These are phyloP conservation scores for Escovopsis sp. DNA, from an alignment of 2,329 filamentous ascomycete species.

Conservation along the genomic window DNA sequence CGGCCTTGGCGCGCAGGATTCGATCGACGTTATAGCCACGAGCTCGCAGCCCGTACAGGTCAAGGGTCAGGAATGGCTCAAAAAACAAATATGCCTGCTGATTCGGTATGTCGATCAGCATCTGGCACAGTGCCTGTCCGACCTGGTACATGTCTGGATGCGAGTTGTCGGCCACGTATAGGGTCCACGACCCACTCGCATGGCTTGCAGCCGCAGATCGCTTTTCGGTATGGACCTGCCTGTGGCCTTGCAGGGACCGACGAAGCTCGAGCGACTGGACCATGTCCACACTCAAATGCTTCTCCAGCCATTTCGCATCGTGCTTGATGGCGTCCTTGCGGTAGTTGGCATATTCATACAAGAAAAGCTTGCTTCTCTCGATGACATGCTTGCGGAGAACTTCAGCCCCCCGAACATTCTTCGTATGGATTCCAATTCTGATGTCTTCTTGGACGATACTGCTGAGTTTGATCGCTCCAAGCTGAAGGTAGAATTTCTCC, in stretches of 20 bases:
- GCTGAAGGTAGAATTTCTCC: conserved; percentile 68
- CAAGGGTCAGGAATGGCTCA: conserved; percentile 78
- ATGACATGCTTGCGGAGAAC: conserved; percentile 67
- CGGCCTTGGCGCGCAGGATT: conserved; percentile 75
- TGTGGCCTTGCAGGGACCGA: conserved; percentile 57
- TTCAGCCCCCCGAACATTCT: conserved; percentile 53
- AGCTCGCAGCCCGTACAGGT: conserved; percentile 64
- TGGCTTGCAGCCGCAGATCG: conserved; percentile 54
- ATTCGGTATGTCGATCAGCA: conserved; percentile 68
- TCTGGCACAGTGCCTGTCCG: conserved; percentile 68
- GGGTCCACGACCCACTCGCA: conserved; percentile 38
- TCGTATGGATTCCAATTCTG: conserved; percentile 49
- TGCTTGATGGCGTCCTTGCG: conserved; percentile 66
- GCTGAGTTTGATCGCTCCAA: conserved; percentile 67
- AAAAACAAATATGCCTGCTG: conserved; percentile 83
- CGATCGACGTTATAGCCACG: conserved; percentile 95
- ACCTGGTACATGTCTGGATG: conserved; percentile 82
- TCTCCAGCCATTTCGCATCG: conserved; percentile 81
- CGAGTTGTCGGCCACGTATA: conserved; percentile 59
- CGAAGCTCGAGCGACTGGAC: conserved; percentile 68
- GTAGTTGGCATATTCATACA: conserved; percentile 62
- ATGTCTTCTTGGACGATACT: conserved; percentile 66
- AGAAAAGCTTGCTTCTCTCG: conserved; percentile 77
- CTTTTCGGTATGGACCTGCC: conserved; percentile 57
- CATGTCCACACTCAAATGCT: conserved; percentile 62